A percentile compares a stretch with the other conserved stretches of the same genome.
phyloP scores from a whole-genome alignment of 208 protist species.

The Phytomonas sp. region DNA sequence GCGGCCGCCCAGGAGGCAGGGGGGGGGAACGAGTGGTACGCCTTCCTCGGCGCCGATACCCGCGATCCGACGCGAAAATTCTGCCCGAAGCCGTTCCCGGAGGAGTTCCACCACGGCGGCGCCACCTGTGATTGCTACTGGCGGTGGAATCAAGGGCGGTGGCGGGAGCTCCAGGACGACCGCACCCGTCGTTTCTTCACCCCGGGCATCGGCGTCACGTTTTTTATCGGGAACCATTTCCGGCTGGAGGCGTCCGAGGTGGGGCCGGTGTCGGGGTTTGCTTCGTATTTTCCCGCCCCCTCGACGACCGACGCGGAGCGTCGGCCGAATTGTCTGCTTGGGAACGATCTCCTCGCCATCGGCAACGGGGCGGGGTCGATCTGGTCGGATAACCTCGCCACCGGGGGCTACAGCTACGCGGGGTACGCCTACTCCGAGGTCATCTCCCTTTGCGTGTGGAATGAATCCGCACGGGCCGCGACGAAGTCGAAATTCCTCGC shows the following conservation, averaged over 20 bases:
- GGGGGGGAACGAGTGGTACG: conserved; percentile 18
- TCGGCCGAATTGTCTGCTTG: conserved; percentile 17
- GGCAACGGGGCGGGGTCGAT: conserved; percentile 12
- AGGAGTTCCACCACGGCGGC: background rate
- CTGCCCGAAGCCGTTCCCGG: conserved; percentile 8
- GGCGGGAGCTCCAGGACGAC: conserved; percentile 19
- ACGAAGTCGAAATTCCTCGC: conserved; percentile 17
- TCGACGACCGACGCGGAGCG: background rate
- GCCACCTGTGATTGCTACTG: conserved; percentile 24
- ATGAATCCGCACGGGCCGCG: background rate
- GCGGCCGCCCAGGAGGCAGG: conserved; percentile 8
- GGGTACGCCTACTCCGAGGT: conserved; percentile 9
- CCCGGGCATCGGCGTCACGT: conserved; percentile 18
- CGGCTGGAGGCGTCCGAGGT: background rate
- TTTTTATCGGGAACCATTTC: conserved; percentile 24
- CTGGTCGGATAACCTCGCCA: conserved; percentile 25
- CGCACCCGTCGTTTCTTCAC: conserved; percentile 5
- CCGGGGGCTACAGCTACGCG: conserved; percentile 28
- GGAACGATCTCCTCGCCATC: conserved; percentile 16
- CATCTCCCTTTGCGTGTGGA: conserved; percentile 9
- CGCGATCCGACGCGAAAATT: background rate
- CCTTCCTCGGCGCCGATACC: conserved; percentile 23
- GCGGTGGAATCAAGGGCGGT: conserved; percentile 37
- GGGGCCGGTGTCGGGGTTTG: background rate
- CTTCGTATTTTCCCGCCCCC: conserved; percentile 10